Base-by-base conservation (phyloP, 2,329 filamentous ascomycete genomes). In the Sporothrix sp. region DNA sequence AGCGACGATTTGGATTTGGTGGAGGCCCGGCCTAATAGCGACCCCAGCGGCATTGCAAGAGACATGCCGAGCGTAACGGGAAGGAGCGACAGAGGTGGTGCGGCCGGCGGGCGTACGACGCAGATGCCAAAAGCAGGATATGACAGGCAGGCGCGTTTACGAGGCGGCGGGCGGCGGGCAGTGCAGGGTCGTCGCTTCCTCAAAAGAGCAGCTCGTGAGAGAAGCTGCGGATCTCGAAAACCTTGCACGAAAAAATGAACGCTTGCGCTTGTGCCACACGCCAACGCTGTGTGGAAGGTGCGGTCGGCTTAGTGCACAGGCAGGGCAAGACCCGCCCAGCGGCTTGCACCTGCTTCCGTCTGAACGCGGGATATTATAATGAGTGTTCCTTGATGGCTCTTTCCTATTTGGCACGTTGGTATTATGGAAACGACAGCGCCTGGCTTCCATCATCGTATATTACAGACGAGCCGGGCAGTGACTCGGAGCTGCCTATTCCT, bases 61-160 rank as follows among this genome's bases (percentile, higher is more conserved):
- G 53, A 49, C 46, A 52, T 56, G 28, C 51, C 51, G 54, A 45
- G 39, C 35, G 7, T n/a, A 23, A 32, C 27, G 40, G 46, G 25
- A 38, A 44, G 16, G 20, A 23, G 14, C 5, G 33, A n/a, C 7
- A 13, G 18, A 38, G 36, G 32, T n/a, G 32, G 39, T 5, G 38
- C 20, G 30, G 32, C 7, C 16, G 36, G 18, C 16, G 25, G 37
- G 37, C n/a, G n/a, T n/a, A n/a, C n/a, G n/a, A n/a, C n/a, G n/a
- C n/a, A n/a, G n/a, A n/a, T n/a, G n/a, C n/a, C n/a, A n/a, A n/a
- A n/a, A n/a, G n/a, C n/a, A n/a, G n/a, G n/a, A n/a, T n/a, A n/a
- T n/a, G n/a, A n/a, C n/a, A n/a, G n/a, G n/a, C n/a, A n/a, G n/a
- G n/a, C n/a, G n/a, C n/a, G n/a, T n/a, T n/a, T n/a, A n/a, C n/a